Evolutionary conservation across 2,329 filamentous ascomycete species (phyloP), one percentile per base, ranked within the genome.

Genomic region (Gnomoniopsis smithogilvyi): DNA sequence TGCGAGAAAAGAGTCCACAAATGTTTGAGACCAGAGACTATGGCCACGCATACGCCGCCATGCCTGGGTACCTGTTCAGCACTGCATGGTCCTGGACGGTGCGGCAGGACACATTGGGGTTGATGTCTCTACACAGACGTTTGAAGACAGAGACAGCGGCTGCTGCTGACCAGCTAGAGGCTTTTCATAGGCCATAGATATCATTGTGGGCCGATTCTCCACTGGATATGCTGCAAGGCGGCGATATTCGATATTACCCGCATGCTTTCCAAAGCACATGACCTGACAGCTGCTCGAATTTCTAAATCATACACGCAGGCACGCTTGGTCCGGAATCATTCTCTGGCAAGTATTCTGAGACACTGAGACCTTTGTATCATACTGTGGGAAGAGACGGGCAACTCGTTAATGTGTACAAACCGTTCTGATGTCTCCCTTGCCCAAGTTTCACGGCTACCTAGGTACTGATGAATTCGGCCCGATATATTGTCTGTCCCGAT

Each of bases 11-110:
- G 12, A 67, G 68, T 12, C 41, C 57, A 2, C 60, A 36, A 8
- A 48, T 69, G 10, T 70, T 71, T 45, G 62, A 65, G 54, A 57
- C 65, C 11, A 67, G 67, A 3, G 68, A 70, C 53, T 69, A 70
- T 46, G 68, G 67, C 8, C 62, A 64, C 6, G 51, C 62, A 10
- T 68, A 69, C 45, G 67, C 66, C 22, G 62, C 65, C 0, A 54
- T 64, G 17, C 61, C 67, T 4, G 67, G 67, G 54, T 69, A 69
- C 52, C 54, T 63, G 3, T 64, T 68, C 1, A 62, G 63, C 30
- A 66, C 67, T 6, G 66, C 62, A 10, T 71, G 69, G 68, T 49
- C 67, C 2, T 71, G 67, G 68, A 41, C 68, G 21, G 61, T 65
- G 0, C 63, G 58, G 26, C 57, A 66, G 15, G 58, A 64, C 11